Base-by-base conservation (phyloP, 257 asterid genomes). In the Gynochthodes officinalis region DNA sequence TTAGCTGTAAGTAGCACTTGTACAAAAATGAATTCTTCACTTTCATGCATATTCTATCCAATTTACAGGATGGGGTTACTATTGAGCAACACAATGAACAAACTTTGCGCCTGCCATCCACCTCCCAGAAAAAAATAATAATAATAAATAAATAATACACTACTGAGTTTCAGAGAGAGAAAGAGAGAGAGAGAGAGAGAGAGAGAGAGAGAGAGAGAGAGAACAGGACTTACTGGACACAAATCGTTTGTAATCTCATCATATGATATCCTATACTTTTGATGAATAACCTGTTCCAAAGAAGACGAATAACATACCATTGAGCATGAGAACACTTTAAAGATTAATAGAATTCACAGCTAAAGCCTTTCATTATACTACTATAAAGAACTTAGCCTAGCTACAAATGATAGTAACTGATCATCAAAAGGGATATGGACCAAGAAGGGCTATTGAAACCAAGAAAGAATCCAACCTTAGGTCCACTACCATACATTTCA, bases 171-270 rank as follows among this genome's bases (percentile, higher is more conserved):
- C n/a, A 37, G 71, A 54, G 52, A 67, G 71, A 66, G 49, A 60
- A 5, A 13, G 35, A 14, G 64, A 67, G 75, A 74, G 64, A 73
- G 32, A 37, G 71, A 54, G 52, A 67, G 71, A 66, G 49, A 60
- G 5, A 13, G 32, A 37, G 71, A 54, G 52, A 67, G 71, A 66
- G 49, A 60, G 5, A 13, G 35, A 14, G 64, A 67, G 75, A 74
- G 64, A 73, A 64, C 53, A 11, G 69, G 75, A 86, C 99, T 92
- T 85, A 94, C 99, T 59, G 99, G 99, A 76, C 99, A 95, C 75
- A 95, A 85, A 82, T 95, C 99, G 75, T 95, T 89, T 69, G 86
- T 88, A 78, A 95, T 95, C 83, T 95, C 98, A 77, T 95, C 99
- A 69, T 87, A 95, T 7, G 98, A 95, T 87, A 95, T 92, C 80